Evolutionary conservation across 2,329 filamentous ascomycete species (phyloP), one percentile per base, ranked within the genome.

Genomic region (Hymenoscyphus repandus): DNA sequence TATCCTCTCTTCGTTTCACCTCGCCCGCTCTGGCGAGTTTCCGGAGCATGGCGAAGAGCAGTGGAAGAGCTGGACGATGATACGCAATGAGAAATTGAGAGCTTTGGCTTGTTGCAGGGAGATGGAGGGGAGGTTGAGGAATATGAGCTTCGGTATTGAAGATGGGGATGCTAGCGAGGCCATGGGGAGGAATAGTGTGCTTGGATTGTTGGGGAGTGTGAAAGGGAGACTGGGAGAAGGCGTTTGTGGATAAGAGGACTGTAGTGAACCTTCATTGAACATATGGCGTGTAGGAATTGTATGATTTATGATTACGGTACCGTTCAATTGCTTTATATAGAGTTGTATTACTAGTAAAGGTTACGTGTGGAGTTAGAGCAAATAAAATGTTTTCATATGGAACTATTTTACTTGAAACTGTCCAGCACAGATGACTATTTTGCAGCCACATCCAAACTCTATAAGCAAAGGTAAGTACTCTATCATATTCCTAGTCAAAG

Each of bases 101-200:
- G 45, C 18, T 4, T n/a, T 38, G 10, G 17, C 22, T 33, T 9
- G 31, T 7, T 47, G 36, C 27, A 13, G 32, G n/a, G 45, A 47
- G 36, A 6, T 47, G 22, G 45, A 47, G 7, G 20, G 31, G 36
- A 34, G 45, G 13, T n/a, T 47, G 45, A 15, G 45, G 11, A 34
- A 34, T 20, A 22, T 12, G 10, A 40, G 32, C n/a, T 36, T 40
- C 17, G 45, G 40, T 4, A 20, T 41, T 2, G 45, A 34, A 32
- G 36, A 40, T 13, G 20, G 32, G 22, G 22, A 27, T 27, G 22
- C 22, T 27, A 40, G 45, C 20, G 45, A 47, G 27, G 27, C 32
- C 5, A 13, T 47, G 27, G 45, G 36, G 30, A 31, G 37, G 36
- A 47, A 47, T 20, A 40, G 37, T 20, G 45, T 47, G 13, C 15